These are phyloP conservation scores for Macaranga tanarius DNA, from an alignment of 441 rosid genomes.

Conservation along the genomic window DNA sequence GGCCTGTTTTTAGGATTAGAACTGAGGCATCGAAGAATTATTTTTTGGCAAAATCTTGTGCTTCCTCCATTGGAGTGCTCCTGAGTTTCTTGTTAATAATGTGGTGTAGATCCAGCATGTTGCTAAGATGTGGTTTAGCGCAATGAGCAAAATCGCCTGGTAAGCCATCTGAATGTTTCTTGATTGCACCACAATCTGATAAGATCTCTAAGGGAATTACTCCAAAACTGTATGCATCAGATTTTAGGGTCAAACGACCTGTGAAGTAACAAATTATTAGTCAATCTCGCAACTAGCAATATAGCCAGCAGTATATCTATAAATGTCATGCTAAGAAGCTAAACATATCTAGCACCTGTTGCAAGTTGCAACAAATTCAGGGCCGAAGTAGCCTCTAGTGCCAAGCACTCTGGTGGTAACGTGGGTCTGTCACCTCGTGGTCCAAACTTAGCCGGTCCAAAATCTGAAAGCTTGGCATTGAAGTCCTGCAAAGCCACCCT, in stretches of 20 bases:
- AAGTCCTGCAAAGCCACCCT: conserved; percentile 34
- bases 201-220: conserved; percentile 36
- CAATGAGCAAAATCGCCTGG: conserved; percentile 24
- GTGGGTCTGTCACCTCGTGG: conserved; percentile 27
- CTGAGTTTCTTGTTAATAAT: conserved; percentile 34
- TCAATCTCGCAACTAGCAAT: neutral
- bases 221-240: conserved; percentile 38
- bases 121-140: conserved; percentile 31
- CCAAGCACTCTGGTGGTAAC: conserved; percentile 31
- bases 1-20: conserved; percentile 27
- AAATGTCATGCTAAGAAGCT: neutral
- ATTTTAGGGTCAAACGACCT: conserved; percentile 33
- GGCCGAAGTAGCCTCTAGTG: conserved; percentile 36
- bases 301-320: neutral
- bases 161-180: conserved; percentile 19
- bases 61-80: conserved; percentile 29
- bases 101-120: conserved; percentile 21
- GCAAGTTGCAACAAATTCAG: conserved; percentile 36
- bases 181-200: conserved; percentile 29
- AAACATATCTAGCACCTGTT: conserved; percentile 18
- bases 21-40: conserved; percentile 29
- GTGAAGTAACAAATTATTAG: conserved; percentile 12
- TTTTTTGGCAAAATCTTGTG: conserved; percentile 27
- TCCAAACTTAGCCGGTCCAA: conserved; percentile 40
- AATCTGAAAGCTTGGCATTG: conserved; percentile 36